Conservation (phyloP, 2,329 filamentous ascomycete species). For the Ceratocystis variospora region DNA sequence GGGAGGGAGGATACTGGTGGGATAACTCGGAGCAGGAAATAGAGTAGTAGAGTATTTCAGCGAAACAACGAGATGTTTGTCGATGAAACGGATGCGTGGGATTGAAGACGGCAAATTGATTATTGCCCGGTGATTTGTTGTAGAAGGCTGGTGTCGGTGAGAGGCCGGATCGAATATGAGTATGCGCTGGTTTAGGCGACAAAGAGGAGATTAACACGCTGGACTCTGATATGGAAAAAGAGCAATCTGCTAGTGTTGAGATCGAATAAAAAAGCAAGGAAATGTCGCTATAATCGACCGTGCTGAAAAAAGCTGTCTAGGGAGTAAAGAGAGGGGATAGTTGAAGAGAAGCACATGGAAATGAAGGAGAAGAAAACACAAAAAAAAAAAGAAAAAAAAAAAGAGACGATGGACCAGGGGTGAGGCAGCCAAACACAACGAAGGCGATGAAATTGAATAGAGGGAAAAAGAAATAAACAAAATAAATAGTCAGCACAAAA, state of each 20-base stretch:
- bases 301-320: constrained; percentile 5
- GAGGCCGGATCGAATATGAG: not conserved
- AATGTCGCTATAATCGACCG: not conserved
- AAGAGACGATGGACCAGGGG: not conserved
- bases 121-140: not conserved
- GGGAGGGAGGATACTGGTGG: not conserved
- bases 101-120: not conserved
- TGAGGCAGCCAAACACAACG: not conserved
- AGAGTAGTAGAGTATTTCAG: not conserved
- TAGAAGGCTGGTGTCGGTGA: not conserved
- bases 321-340: constrained; percentile 2
- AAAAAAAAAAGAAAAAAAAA: not conserved
- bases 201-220: not conserved
- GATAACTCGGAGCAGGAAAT: not conserved
- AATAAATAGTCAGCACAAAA: not conserved
- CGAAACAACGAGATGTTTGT: not conserved
- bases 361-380: not conserved
- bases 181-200: not conserved
- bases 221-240: not conserved
- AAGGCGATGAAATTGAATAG: not conserved
- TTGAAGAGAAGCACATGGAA: constrained; percentile 2
- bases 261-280: not conserved
- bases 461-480: not conserved
- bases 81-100: not conserved
- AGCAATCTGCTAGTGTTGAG: not conserved